phyloP scores from a whole-genome alignment of 192 early-diverging fungal species.

The Podochytrium sp. region DNA sequence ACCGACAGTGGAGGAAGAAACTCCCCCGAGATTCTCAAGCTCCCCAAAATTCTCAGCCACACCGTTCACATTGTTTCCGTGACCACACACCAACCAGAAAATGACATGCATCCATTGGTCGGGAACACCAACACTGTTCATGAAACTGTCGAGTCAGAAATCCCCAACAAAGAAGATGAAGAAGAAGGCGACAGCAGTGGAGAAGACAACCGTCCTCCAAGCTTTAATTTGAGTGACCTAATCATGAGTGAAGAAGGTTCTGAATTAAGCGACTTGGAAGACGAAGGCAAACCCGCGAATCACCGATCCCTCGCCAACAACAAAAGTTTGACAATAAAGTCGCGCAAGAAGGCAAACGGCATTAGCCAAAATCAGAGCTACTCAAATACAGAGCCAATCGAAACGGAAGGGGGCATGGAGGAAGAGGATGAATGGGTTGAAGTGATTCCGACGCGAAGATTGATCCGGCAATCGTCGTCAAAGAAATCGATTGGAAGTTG shows the following conservation, averaged over 20 bases:
- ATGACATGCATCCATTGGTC: neutral
- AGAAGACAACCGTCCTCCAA: constrained; percentile 5
- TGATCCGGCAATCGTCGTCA: too few species aligned
- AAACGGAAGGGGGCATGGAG: neutral
- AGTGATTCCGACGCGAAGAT: neutral
- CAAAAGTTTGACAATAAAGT: neutral
- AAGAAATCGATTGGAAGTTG: neutral
- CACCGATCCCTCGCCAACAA: neutral
- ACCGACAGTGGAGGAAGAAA: neutral
- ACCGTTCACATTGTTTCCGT: neutral
- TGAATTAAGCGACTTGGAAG: neutral
- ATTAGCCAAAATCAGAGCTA: neutral
- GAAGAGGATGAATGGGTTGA: neutral
- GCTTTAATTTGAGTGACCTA: constrained; percentile 16
- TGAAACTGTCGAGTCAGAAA: neutral
- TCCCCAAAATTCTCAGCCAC: neutral
- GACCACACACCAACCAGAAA: neutral
- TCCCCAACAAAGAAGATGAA: neutral
- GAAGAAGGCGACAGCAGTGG: neutral
- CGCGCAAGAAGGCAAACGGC: neutral
- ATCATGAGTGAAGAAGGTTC: constrained; percentile 25
- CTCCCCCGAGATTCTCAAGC: neutral
- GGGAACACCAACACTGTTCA: too few species aligned
- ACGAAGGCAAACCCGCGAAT: neutral
- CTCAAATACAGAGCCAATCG: neutral